A percentile compares a stretch with the other conserved stretches of the same genome.
Evolutionary conservation across 495 filamentous ascomycete genomes (phyloP).

Genomic region (Aspergillus heteromorphus): DNA sequence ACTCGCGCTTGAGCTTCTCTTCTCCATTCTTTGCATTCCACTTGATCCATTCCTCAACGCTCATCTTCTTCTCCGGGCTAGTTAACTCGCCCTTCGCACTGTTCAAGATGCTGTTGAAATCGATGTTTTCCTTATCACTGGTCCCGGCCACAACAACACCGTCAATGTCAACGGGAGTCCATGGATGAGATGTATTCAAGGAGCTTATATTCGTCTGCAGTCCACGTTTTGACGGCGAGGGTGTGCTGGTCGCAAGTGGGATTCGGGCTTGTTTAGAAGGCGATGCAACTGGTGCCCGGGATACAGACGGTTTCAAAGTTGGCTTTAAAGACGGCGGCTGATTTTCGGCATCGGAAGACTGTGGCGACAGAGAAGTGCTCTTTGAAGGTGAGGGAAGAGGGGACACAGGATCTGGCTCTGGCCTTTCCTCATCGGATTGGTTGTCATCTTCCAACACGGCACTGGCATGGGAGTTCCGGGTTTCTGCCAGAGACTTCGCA

Average conservation of each 20-base stretch:
- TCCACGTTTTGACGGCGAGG: slow-evolving; percentile 65
- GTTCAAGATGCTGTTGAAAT: slow-evolving; percentile 35
- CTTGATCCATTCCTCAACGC: slow-evolving; percentile 86
- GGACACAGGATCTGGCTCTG: slow-evolving; percentile 23
- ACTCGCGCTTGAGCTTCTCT: slow-evolving; percentile 69
- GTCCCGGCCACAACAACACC: slow-evolving; percentile 43
- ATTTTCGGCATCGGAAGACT: slow-evolving; percentile 79
- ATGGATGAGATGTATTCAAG: slow-evolving; percentile 58
- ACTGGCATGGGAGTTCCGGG: slow-evolving; percentile 16
- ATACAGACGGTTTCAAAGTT: slow-evolving; percentile 41
- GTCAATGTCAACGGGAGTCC: slow-evolving; percentile 69
- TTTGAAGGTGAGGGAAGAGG: slow-evolving; percentile 27
- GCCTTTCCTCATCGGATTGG: not conserved
- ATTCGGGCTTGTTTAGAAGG: slow-evolving; percentile 36
- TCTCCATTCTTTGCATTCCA: slow-evolving; percentile 76
- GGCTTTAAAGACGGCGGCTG: slow-evolving; percentile 62
- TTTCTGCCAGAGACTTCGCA: slow-evolving; percentile 26
- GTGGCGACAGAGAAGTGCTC: slow-evolving; percentile 56
- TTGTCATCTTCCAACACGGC: slow-evolving; percentile 6
- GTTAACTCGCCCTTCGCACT: slow-evolving; percentile 55
- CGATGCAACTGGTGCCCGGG: slow-evolving; percentile 27
- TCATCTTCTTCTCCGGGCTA: slow-evolving; percentile 80
- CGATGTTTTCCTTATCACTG: slow-evolving; percentile 54
- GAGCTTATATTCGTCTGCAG: slow-evolving; percentile 46
- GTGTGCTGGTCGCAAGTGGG: slow-evolving; percentile 52